Conservation (phyloP, 768 basidiomycete genomes). For the Boletus barrowsii region DNA sequence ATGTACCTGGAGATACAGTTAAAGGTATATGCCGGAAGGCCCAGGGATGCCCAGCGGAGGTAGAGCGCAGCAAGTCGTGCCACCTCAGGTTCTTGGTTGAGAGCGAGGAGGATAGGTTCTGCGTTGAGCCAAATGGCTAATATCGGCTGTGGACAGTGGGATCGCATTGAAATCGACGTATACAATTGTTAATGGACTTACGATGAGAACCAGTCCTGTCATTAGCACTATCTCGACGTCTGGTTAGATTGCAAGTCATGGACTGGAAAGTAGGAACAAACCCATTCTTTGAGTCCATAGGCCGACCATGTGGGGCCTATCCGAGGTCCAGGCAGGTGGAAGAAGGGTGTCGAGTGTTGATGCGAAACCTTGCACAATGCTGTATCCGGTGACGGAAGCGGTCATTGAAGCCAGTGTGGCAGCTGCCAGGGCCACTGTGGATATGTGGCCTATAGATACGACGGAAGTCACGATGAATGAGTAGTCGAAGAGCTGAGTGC, state of each 20-base stretch:
- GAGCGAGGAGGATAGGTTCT: slow-evolving; percentile 69
- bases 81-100: slow-evolving; percentile 82
- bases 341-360: slow-evolving; percentile 91
- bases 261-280: slow-evolving; percentile 32
- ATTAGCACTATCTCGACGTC: slow-evolving; percentile 51
- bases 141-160: slow-evolving; percentile 41
- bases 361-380: slow-evolving; percentile 77
- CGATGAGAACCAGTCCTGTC: slow-evolving; percentile 54
- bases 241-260: slow-evolving; percentile 3
- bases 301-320: slow-evolving; percentile 79
- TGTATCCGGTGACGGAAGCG: slow-evolving; percentile 51
- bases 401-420: slow-evolving; percentile 75
- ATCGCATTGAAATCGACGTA: not conserved
- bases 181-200: slow-evolving; percentile 33
- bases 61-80: slow-evolving; percentile 74
- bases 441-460: slow-evolving; percentile 86
- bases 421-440: slow-evolving; percentile 85
- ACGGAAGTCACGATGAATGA: slow-evolving; percentile 82
- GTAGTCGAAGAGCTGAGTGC: slow-evolving; percentile 81
- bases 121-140: slow-evolving; percentile 77
- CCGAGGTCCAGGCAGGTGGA: slow-evolving; percentile 92
- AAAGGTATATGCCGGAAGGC: slow-evolving; percentile 72
- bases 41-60: slow-evolving; percentile 70
- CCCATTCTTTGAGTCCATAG: slow-evolving; percentile 90
- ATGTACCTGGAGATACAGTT: slow-evolving; percentile 51